Evolutionary conservation across 768 basidiomycete genomes (phyloP), one percentile per base, ranked within the genome.

Genomic region (Tylopilus subfusipes): DNA sequence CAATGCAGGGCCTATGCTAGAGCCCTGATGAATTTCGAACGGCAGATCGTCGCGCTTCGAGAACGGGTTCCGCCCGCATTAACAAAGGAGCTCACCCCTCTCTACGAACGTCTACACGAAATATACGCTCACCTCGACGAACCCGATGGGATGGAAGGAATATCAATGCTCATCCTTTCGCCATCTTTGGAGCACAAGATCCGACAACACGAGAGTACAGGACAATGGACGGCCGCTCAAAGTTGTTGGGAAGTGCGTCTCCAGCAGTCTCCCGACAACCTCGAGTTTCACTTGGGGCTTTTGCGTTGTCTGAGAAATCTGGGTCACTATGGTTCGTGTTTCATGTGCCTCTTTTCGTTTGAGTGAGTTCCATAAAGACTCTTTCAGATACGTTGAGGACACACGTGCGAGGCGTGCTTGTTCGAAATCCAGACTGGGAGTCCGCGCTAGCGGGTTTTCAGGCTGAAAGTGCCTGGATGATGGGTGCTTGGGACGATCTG

Each of bases 101-200:
- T 90, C 65, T 98, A 93, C 67, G 97, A 98, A 63, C 83, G 85
- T 18, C 75, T 99, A 8, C 97, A 99, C 62, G 88, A 97, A 70
- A 95, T 98, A 56, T 99, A 99, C 69, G 88, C 96, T 13, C 83
- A 94, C 53, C 77, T 99, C 8, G 93, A 99, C 68, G 94, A 99
- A 69, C 97, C 97, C 0, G 97, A 99, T 72, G 97, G 97, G 16
- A 99, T 99, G 97, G 95, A 98, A 73, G 97, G 97, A 1, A 81
- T 98, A 30, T 97, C 97, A 0, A 84, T 89, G 7, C 73, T 89
- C 61, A 89, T 98, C 52, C 73, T 98, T 13, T 84, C 89, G 0
- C 97, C 97, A 0, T 90, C 91, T 4, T 70, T 98, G 44, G 92
- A 98, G 60, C 93, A 97, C 70, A 93, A 97, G 69, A 98, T 99